Evolutionary conservation across 2,329 filamentous ascomycete genomes (phyloP).

Genomic region (Trichoderma arundinaceum): DNA sequence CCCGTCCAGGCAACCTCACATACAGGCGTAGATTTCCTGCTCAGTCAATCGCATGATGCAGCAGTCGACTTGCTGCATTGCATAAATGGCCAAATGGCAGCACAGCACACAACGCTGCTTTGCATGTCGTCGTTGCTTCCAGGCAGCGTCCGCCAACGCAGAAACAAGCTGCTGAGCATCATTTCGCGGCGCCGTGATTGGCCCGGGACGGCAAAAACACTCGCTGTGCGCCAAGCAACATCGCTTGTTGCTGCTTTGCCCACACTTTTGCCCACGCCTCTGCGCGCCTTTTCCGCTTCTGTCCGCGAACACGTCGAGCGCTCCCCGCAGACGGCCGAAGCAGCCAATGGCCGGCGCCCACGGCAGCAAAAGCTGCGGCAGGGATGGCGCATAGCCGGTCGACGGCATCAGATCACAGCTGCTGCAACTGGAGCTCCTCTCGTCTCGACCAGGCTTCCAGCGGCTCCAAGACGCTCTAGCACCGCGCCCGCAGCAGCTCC

Average conservation of each 20-base stretch:
- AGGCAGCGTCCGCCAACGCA: background rate
- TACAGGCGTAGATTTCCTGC: too few relatives aligned
- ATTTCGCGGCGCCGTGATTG: conserved; percentile 27
- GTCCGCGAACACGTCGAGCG: conserved; percentile 19
- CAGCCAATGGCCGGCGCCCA: conserved; percentile 33
- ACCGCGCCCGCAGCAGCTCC: background rate
- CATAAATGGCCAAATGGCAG: background rate
- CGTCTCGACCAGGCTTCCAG: background rate
- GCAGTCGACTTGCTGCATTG: too few relatives aligned
- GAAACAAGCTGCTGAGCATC: conserved; percentile 8
- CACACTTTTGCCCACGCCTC: too few relatives aligned
- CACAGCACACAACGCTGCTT: background rate
- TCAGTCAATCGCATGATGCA: too few relatives aligned
- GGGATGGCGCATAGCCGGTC: conserved; percentile 21
- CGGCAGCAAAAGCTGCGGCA: conserved; percentile 31
- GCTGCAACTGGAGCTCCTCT: background rate
- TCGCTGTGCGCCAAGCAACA: background rate
- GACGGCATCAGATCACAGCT: background rate
- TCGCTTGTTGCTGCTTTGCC: conserved; percentile 3
- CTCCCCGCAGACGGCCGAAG: conserved; percentile 31
- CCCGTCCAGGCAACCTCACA: too few relatives aligned
- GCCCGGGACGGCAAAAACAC: conserved; percentile 1
- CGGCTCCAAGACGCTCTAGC: too few relatives aligned
- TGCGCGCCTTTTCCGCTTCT: conserved; percentile 6
- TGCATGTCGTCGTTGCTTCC: background rate